Evolutionary conservation across 2,329 filamentous ascomycete genomes (phyloP), one percentile per base, ranked within the genome.

Genomic region (Xylariales sp.): DNA sequence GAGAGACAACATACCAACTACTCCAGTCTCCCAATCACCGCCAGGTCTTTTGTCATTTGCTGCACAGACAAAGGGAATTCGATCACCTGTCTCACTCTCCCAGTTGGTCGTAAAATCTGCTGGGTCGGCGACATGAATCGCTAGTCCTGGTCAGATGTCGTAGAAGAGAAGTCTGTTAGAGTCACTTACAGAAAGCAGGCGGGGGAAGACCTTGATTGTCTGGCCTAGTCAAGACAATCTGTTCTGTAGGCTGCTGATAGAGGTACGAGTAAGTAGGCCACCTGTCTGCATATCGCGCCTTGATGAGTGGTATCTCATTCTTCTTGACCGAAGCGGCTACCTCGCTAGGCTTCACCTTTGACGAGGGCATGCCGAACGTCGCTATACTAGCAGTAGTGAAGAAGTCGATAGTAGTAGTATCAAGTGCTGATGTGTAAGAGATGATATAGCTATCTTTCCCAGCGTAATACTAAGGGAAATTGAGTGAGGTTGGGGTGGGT

Each of bases 31-130:
- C 86, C 86, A 90, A 57, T 89, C 84, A n/a, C 86, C 86, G 8
- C 86, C 86, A 1, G 85, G 74, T 27, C 83, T 73, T 56, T 83
- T 85, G 58, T 89, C 85, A 62, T 89, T 87, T 35, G 86, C 86
- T 42, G 80, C 76, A 50, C 84, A 87, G 47, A 88, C 77, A 44
- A 87, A 81, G 1, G 82, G 80, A 42, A 86, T 73, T 3, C 65
- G 61, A 27, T 66, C 53, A 37, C 62, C 53, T 36, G 50, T 51
- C 15, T 64, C 60, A 20, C 61, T 65, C 35, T 73, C 70, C 73
- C 81, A 85, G 43, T 74, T 67, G 24, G 86, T 63, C 16, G 82
- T 78, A 29, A 71, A 67, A 57, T 76, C 71, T 21, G 80, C 76
- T 1, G 80, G 79, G 53, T 84, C 80, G 11, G 71, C 76, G 8